A percentile compares a stretch with the other conserved stretches of the same genome.
phyloP scores from a whole-genome alignment of 805 yeast genomes.

The Millerozyma miso region DNA sequence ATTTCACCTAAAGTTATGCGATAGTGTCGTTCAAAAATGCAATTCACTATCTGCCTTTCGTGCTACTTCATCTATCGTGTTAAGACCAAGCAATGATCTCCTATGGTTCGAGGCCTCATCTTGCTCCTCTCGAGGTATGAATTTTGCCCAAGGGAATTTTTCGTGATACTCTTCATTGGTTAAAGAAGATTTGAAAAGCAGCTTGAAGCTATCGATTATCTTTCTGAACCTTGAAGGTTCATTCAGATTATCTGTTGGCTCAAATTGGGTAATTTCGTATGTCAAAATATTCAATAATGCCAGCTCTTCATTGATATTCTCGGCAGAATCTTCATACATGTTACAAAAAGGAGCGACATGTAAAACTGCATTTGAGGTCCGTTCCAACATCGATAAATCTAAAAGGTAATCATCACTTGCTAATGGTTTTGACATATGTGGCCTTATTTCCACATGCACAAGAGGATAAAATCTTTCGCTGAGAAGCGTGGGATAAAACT shows the following conservation, averaged over 20 bases:
- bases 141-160: slow-evolving; percentile 16
- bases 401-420: slow-evolving; percentile 4
- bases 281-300: slow-evolving; percentile 13
- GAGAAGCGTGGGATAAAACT: slow-evolving; percentile 8
- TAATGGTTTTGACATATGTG: slow-evolving; percentile 13
- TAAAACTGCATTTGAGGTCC: not conserved
- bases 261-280: slow-evolving; percentile 11
- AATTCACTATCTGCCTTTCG: too few relatives aligned
- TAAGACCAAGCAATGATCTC: not conserved
- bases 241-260: not conserved
- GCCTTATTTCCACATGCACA: slow-evolving; percentile 7
- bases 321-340: slow-evolving; percentile 7
- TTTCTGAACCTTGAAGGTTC: not conserved
- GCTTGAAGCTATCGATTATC: not conserved
- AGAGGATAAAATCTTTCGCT: slow-evolving; percentile 7
- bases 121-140: slow-evolving; percentile 2
- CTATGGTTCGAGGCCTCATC: not conserved
- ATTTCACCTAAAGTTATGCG: too few relatives aligned
- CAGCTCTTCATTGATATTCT: slow-evolving; percentile 8
- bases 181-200: slow-evolving; percentile 1
- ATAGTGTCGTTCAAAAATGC: too few relatives aligned
- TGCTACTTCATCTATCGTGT: not conserved
- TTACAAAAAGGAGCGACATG: slow-evolving; percentile 13
- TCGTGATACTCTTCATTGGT: slow-evolving; percentile 6
- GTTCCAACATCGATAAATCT: slow-evolving; percentile 3